phyloP scores from a whole-genome alignment of 768 basidiomycete genomes.

The Suillus ampliporus region DNA sequence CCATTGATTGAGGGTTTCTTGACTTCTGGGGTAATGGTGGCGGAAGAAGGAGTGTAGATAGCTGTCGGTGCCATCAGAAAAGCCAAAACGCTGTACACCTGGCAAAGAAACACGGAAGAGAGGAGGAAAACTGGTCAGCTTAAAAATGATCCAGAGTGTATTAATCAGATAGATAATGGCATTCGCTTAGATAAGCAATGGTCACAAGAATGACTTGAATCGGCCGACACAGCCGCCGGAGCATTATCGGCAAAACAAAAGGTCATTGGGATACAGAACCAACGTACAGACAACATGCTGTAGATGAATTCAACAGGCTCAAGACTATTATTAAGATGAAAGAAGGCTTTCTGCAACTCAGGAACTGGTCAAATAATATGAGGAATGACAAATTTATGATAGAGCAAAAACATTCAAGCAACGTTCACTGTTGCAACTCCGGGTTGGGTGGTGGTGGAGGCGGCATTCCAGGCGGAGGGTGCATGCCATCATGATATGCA shows the following conservation, averaged over 20 bases:
- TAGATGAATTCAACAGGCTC: slow-evolving; percentile 1
- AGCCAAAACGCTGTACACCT: neutral
- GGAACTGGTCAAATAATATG: slow-evolving; percentile 6
- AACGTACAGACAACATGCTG: slow-evolving; percentile 8
- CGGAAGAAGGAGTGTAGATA: slow-evolving; percentile 39
- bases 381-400: neutral
- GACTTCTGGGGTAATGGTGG: slow-evolving; percentile 20
- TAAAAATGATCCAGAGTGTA: neutral
- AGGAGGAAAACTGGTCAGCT: slow-evolving; percentile 5
- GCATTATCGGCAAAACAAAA: neutral
- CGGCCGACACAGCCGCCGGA: slow-evolving; percentile 2
- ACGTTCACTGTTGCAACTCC: slow-evolving; percentile 35
- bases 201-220: slow-evolving; percentile 1
- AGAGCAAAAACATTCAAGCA: slow-evolving; percentile 15
- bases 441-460: slow-evolving; percentile 41
- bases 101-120: neutral
- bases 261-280: slow-evolving; percentile 2
- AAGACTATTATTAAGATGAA: neutral
- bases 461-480: slow-evolving; percentile 42
- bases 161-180: slow-evolving; percentile 26
- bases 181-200: slow-evolving; percentile 22
- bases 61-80: slow-evolving; percentile 67
- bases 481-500: slow-evolving; percentile 44
- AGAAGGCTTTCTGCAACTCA: slow-evolving; percentile 8
- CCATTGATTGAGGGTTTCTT: slow-evolving; percentile 19